phyloP scores from a whole-genome alignment of 2,329 filamentous ascomycete species.

The Sarocladium oryzae region DNA sequence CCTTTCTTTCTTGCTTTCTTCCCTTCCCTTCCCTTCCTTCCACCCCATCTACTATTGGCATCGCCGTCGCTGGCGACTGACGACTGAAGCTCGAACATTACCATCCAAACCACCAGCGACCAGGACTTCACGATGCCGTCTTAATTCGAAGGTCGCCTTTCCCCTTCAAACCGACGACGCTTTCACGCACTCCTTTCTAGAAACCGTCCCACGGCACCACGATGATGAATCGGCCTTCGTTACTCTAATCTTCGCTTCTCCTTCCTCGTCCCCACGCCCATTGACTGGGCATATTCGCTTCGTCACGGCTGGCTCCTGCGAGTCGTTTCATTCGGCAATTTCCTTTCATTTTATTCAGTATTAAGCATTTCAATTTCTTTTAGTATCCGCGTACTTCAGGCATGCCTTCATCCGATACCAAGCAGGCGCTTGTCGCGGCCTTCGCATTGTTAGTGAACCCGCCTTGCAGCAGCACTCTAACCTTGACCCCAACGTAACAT shows the following conservation, averaged over 20 bases:
- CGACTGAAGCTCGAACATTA: conserved; percentile 7
- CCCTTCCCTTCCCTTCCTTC: conserved; percentile 13
- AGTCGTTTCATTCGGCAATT: conserved; percentile 11
- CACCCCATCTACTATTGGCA: conserved; percentile 11
- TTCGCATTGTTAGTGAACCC: conserved; percentile 45
- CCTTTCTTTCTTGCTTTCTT: conserved; percentile 12
- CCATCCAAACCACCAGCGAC: neutral
- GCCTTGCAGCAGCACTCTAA: neutral
- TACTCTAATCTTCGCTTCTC: conserved; percentile 7
- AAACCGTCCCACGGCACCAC: neutral
- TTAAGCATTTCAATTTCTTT: neutral
- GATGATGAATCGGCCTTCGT: conserved; percentile 12
- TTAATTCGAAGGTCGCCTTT: conserved; percentile 2
- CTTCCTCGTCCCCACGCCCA: conserved; percentile 7
- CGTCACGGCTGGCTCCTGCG: conserved; percentile 12
- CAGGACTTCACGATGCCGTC: conserved; percentile 6
- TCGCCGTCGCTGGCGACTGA: conserved; percentile 13
- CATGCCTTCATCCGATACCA: conserved; percentile 40
- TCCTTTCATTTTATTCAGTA: conserved; percentile 6
- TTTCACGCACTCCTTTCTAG: neutral
- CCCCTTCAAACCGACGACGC: neutral
- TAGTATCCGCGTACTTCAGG: neutral
- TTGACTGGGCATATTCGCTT: conserved; percentile 11
- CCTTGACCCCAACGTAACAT: neutral
- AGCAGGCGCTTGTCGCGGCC: conserved; percentile 44